Evolutionary conservation across 768 basidiomycete species (phyloP).

Genomic region (Tylopilus rubrobrunneus): DNA sequence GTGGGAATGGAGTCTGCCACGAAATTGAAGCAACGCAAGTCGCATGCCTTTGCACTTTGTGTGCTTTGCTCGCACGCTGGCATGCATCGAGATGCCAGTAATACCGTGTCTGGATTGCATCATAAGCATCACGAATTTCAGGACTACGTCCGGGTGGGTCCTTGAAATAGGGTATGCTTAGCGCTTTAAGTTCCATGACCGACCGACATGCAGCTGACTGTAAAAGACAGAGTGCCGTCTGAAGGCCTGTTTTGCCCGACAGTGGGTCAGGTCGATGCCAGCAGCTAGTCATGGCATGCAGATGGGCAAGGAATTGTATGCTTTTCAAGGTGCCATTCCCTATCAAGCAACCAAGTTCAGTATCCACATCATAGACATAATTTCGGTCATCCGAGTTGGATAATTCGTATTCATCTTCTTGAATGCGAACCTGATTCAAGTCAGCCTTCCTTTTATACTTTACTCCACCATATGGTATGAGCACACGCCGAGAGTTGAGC

Average conservation of each 20-base stretch:
- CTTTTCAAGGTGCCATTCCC: not conserved
- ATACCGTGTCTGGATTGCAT: not conserved
- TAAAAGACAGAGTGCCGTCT: not conserved
- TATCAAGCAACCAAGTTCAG: not conserved
- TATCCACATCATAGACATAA: not conserved
- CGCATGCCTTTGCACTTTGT: not conserved
- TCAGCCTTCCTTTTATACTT: not conserved
- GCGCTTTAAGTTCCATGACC: not conserved
- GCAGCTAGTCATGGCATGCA: not conserved
- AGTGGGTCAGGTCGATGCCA: not conserved
- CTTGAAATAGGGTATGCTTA: no score
- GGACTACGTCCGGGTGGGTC: not conserved
- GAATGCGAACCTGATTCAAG: not conserved
- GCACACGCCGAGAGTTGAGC: not conserved
- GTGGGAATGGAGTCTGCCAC: not conserved
- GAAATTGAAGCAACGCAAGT: not conserved
- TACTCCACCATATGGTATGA: not conserved
- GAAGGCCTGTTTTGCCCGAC: not conserved
- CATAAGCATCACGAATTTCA: not conserved
- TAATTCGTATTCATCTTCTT: accelerated
- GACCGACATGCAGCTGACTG: not conserved
- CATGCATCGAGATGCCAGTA: not conserved
- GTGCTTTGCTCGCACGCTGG: not conserved
- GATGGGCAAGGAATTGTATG: not conserved
- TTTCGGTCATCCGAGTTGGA: not conserved